Conservation (phyloP, 441 rosid genomes). For the Jatropha multifida region DNA sequence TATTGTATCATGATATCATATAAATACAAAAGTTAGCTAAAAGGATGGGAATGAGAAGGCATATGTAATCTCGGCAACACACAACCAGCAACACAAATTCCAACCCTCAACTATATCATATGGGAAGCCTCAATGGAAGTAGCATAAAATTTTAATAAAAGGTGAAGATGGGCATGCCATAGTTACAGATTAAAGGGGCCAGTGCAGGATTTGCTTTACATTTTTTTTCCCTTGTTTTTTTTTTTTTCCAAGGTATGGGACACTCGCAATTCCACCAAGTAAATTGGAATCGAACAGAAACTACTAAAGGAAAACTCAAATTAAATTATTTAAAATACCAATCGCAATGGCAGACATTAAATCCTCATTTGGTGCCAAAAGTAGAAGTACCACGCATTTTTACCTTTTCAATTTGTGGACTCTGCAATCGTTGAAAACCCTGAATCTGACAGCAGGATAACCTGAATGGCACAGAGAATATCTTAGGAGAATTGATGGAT, state of each 20-base stretch:
- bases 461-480: constrained; percentile 38
- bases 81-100: background rate
- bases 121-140: background rate
- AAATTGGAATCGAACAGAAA: background rate
- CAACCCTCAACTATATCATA: background rate
- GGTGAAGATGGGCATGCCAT: background rate
- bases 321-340: background rate
- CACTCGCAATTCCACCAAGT: background rate
- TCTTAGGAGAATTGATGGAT: constrained; percentile 21
- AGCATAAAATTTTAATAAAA: background rate
- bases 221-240: background rate
- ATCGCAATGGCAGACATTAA: background rate
- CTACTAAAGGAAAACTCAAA: background rate
- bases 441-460: constrained; percentile 42
- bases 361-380: background rate
- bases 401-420: constrained; percentile 21
- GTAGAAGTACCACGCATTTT: background rate
- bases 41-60: background rate
- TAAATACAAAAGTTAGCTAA: background rate
- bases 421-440: constrained; percentile 46
- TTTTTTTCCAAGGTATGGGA: background rate
- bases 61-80: background rate
- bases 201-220: background rate
- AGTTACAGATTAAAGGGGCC: background rate
- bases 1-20: background rate